A percentile compares a stretch with the other conserved stretches of the same genome.
phyloP scores from a whole-genome alignment of 345 rosid species.

The Murraya koenigii region DNA sequence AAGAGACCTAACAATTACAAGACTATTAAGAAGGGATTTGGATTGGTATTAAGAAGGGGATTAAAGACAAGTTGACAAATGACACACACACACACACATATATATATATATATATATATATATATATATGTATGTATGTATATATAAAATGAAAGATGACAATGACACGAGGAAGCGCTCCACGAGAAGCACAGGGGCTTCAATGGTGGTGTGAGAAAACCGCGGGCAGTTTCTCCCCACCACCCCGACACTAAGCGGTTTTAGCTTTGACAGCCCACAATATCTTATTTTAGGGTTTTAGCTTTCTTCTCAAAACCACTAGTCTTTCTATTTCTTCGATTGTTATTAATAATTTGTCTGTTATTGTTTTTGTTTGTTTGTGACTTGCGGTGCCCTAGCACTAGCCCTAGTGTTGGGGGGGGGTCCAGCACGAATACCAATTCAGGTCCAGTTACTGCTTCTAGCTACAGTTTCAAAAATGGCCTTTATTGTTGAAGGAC shows the following conservation, averaged over 20 bases:
- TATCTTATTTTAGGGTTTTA: conserved; percentile 27
- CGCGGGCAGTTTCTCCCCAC: conserved; percentile 48
- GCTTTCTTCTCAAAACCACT: conserved; percentile 18
- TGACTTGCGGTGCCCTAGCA: not conserved
- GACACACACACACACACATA: too few relatives aligned
- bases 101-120: too few relatives aligned
- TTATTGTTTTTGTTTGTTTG: conserved; percentile 25
- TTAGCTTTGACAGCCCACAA: conserved; percentile 44
- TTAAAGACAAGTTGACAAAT: conserved; percentile 1
- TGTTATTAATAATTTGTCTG: conserved; percentile 19
- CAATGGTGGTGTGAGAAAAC: conserved; percentile 38
- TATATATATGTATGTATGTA: too few relatives aligned
- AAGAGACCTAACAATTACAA: not conserved
- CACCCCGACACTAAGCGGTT: conserved; percentile 52
- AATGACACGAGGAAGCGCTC: conserved; percentile 32
- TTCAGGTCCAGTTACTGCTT: not conserved
- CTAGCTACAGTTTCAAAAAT: conserved; percentile 1
- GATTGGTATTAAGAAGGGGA: not conserved
- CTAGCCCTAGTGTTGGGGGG: not conserved
- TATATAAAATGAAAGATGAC: conserved; percentile 18
- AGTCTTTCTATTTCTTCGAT: not conserved
- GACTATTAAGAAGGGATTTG: not conserved
- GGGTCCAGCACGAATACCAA: conserved; percentile 19
- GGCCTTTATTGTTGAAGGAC: conserved; percentile 11
- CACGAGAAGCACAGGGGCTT: conserved; percentile 26